These are phyloP conservation scores for Maudiozyma humilis DNA, from an alignment of 1,139 yeast species.

Conservation along the genomic window DNA sequence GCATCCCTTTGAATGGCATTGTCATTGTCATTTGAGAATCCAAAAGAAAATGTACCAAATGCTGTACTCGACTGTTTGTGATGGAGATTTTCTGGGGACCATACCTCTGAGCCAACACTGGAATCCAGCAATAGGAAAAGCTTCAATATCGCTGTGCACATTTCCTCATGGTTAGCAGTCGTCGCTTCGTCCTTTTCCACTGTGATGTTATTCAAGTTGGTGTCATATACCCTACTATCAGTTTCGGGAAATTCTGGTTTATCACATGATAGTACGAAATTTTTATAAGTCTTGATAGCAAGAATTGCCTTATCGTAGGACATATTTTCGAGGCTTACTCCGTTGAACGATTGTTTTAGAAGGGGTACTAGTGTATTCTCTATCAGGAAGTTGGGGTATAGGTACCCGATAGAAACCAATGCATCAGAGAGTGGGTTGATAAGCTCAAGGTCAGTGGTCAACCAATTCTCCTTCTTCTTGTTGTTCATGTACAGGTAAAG, in stretches of 20 bases:
- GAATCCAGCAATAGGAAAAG: constrained; percentile 54
- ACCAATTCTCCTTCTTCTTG: constrained; percentile 64
- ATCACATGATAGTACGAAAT: constrained; percentile 56
- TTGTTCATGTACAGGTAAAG: constrained; percentile 49
- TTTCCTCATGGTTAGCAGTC: constrained; percentile 62
- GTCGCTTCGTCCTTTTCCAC: constrained; percentile 32
- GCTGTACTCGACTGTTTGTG: constrained; percentile 31
- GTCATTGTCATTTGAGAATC: constrained; percentile 35
- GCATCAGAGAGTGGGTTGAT: constrained; percentile 62
- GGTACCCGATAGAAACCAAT: constrained; percentile 67
- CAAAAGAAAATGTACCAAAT: constrained; percentile 39
- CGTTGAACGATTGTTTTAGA: constrained; percentile 47
- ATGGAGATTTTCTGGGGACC: constrained; percentile 30
- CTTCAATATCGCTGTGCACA: constrained; percentile 53
- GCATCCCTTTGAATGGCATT: constrained; percentile 20
- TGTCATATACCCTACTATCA: constrained; percentile 37
- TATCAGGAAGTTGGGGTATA: constrained; percentile 68
- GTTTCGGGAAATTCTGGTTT: constrained; percentile 74
- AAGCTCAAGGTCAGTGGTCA: constrained; percentile 52
- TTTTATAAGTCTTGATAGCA: constrained; percentile 62
- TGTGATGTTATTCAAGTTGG: constrained; percentile 27
- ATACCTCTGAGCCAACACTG: constrained; percentile 44
- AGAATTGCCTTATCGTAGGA: constrained; percentile 65
- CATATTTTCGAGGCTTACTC: constrained; percentile 49
- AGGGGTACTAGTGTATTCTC: constrained; percentile 65